Evolutionary conservation across 1,284 basidiomycete species (phyloP).

Genomic region (Moesziomyces sp.): DNA sequence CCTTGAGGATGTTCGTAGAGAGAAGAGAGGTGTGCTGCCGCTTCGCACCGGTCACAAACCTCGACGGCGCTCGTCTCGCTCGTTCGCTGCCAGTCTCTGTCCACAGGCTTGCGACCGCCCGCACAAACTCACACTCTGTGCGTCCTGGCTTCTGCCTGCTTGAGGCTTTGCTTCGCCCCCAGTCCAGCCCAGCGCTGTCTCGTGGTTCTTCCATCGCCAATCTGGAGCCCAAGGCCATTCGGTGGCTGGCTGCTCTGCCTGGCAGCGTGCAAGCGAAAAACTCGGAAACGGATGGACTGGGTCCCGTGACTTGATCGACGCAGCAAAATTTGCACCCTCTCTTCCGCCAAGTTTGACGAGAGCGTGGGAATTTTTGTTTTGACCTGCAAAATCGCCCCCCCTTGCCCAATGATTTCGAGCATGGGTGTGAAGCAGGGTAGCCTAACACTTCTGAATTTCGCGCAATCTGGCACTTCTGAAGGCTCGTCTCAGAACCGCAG

Average conservation of each 20-base stretch:
- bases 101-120: not conserved
- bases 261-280: not conserved
- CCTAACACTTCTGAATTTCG: not conserved
- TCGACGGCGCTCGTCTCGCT: conserved; percentile 5
- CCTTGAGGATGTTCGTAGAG: conserved; percentile 51
- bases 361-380: conserved; percentile 37
- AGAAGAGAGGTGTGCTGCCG: conserved; percentile 15
- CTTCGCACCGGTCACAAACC: conserved; percentile 18
- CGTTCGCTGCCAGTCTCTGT: not conserved
- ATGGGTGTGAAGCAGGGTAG: no score
- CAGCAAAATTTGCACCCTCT: not conserved
- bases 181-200: no score
- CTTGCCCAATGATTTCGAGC: not conserved
- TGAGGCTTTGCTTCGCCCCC: no score
- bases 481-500: no score
- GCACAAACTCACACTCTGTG: no score
- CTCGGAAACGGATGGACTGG: no score
- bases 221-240: no score
- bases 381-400: no score
- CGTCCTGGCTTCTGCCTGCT: no score
- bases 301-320: not conserved
- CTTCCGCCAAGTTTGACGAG: not conserved
- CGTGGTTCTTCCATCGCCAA: no score
- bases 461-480: not conserved
- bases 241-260: not conserved